Base-by-base conservation (phyloP, 768 basidiomycete genomes). In the Russula brevipes region DNA sequence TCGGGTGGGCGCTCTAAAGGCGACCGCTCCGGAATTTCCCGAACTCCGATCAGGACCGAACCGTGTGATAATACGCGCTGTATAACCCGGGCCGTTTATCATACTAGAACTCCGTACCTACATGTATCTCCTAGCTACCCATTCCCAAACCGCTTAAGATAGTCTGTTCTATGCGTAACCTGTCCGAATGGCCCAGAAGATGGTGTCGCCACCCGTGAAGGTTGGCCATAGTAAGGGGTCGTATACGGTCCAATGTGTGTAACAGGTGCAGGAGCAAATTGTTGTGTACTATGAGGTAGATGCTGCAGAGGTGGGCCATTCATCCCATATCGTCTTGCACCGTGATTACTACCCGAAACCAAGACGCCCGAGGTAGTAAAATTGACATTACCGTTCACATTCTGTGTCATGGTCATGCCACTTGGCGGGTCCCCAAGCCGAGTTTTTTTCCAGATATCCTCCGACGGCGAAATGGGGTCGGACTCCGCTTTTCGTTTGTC, bases 361-460 rank as follows among this genome's bases (percentile, higher is more conserved):
- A 59, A 46, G 17, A 44, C 53, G 19, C 54, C 57, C 46, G 61
- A 63, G 52, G 59, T 36, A 58, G 59, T 62, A 56, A 16, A 57
- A 58, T 59, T 51, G 65, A 59, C 67, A 63, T 60, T 66, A 51
- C 61, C 65, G 38, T 57, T 63, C 59, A 51, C 24, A 52, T 41
- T 54, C 47, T 54, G 61, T 45, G 58, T 60, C 57, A 59, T 38
- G 41, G 69, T 62, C 30, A 65, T 52, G 35, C 24, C 58, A 9
- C 69, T 67, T 24, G 61, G 30, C 10, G 63, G 55, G 44, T 61
- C 63, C 39, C 79, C 76, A 39, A 73, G 61, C 17, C 80, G 77
- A 7, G 80, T 78, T 73, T 87, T 89, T 77, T 91, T 91, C 89
- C 88, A 91, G 41, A 85, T 81, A 64, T 80, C 81, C 68, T 88